Percentiles rank a stretch among this genome's conserved stretches.
These are phyloP conservation scores for Candida yuanshanica DNA, from an alignment of 805 yeast species.

Conservation along the genomic window DNA sequence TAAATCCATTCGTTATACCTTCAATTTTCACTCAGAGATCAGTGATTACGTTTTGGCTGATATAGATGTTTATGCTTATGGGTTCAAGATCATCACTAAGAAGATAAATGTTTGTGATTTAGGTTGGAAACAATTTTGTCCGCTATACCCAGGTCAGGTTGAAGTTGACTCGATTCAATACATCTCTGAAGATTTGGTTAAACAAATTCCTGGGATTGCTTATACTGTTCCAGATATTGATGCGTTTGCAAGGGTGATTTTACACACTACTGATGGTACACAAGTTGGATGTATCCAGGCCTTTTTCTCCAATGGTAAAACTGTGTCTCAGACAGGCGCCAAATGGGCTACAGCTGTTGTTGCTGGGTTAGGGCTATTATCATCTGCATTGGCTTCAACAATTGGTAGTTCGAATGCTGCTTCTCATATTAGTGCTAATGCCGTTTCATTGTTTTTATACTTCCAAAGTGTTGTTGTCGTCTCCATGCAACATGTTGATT, in stretches of 20 bases:
- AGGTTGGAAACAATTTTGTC: conserved; percentile 85
- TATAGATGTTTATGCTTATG: conserved; percentile 78
- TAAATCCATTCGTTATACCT: conserved; percentile 58
- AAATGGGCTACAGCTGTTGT: conserved; percentile 96
- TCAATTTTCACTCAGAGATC: conserved; percentile 66
- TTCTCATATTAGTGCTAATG: conserved; percentile 95
- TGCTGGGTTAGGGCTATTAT: conserved; percentile 79
- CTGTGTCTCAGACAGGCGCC: conserved; percentile 91
- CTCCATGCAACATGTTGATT: conserved; percentile 90
- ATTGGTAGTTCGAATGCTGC: conserved; percentile 90
- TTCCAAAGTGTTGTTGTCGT: conserved; percentile 91
- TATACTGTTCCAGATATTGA: conserved; percentile 91
- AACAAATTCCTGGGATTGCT: conserved; percentile 76
- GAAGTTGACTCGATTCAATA: conserved; percentile 69
- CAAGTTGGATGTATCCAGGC: conserved; percentile 93
- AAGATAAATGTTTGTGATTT: conserved; percentile 55
- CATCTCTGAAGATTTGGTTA: conserved; percentile 42
- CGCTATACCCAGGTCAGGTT: conserved; percentile 75
- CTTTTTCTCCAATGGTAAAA: conserved; percentile 75
- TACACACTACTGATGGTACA: conserved; percentile 49
- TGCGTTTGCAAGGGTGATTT: conserved; percentile 70
- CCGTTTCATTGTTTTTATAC: conserved; percentile 86
- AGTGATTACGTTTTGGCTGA: conserved; percentile 63
- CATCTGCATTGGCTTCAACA: conserved; percentile 82
- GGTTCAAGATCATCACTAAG: conserved; percentile 60